Percentiles rank a stretch among this genome's conserved stretches.
These are phyloP conservation scores for Rhizopogon salebrosus DNA, from an alignment of 768 basidiomycete species.

Conservation along the genomic window DNA sequence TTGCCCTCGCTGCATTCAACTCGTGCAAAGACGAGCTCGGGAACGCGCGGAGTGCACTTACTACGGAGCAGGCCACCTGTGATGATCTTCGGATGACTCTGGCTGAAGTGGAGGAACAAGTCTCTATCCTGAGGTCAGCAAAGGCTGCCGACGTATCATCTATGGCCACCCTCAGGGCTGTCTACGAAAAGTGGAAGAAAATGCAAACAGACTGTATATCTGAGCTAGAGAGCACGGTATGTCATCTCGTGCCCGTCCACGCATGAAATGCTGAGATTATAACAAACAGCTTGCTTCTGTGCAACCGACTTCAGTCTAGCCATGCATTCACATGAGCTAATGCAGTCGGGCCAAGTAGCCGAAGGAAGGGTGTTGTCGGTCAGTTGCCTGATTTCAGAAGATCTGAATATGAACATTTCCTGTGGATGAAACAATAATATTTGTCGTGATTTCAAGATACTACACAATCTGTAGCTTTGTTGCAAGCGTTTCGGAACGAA, in stretches of 20 bases:
- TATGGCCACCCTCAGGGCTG: conserved; percentile 28
- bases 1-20: not conserved
- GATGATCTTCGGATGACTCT: conserved; percentile 4
- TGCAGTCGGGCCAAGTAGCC: no score
- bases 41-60: not conserved
- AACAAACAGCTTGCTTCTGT: not conserved
- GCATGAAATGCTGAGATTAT: not conserved
- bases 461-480: no score
- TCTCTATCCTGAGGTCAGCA: conserved; percentile 23
- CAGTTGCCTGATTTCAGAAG: not conserved
- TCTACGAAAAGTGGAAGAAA: conserved; percentile 27
- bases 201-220: conserved; percentile 29
- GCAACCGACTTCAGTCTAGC: not conserved
- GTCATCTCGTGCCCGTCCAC: conserved; percentile 5
- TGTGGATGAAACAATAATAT: not conserved
- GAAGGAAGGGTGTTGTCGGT: not conserved
- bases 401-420: not conserved
- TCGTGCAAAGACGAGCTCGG: not conserved
- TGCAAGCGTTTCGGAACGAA: no score
- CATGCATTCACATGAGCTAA: not conserved
- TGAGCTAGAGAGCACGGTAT: conserved; percentile 33
- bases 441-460: not conserved
- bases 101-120: conserved; percentile 28
- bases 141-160: conserved; percentile 32
- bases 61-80: not conserved